Evolutionary conservation across 1,284 basidiomycete species (phyloP), one percentile per base, ranked within the genome.

Genomic region (Cryptococcus maquisensis): DNA sequence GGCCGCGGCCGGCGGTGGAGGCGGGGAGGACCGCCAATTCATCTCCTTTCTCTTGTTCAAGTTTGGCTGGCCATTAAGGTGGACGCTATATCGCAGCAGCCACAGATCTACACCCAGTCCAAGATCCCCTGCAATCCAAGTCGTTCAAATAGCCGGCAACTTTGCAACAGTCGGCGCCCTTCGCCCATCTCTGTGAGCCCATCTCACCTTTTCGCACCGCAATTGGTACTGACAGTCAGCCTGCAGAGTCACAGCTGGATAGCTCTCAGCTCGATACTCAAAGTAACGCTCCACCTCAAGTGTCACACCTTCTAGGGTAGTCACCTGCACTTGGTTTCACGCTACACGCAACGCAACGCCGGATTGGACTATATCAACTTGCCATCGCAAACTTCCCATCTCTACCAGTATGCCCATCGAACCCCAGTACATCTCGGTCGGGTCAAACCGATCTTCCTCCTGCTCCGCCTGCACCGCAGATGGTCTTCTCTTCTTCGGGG

Each of bases 401-500:
- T n/a, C 15, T 15, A 20, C 5, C 55, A 51, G 20, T 12, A 68
- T 67, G 66, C 45, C 51, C 23, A 55, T 56, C n/a, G 52, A 59
- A 7, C 74, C 81, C n/a, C 59, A 61, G 15, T 94, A 94, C 73
- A 85, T 90, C 48, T 81, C 89, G 2, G 83, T 88, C 1, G 83
- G 90, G 6, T 82, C 83, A 15, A 96, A 95, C 69, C 81, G 91
- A 35, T 83, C 86, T 67, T 80, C 82, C 41, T 81, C 86, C 4
- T 69, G 70, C 62, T 82, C 84, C 2, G 85, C 85, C 10, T 81
- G 83, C 66, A 73, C 81, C 3, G 51, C 82, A 1, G 66, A 74
- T 1, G 84, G 85, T 2, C 73, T 87, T 2, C 76, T 90, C 38
- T 88, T 85, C 0, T 92, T 88, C 63, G 93, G 86, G 18, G 84